Conservation (phyloP, 1,284 basidiomycete genomes). For the Fistulina hepatica region DNA sequence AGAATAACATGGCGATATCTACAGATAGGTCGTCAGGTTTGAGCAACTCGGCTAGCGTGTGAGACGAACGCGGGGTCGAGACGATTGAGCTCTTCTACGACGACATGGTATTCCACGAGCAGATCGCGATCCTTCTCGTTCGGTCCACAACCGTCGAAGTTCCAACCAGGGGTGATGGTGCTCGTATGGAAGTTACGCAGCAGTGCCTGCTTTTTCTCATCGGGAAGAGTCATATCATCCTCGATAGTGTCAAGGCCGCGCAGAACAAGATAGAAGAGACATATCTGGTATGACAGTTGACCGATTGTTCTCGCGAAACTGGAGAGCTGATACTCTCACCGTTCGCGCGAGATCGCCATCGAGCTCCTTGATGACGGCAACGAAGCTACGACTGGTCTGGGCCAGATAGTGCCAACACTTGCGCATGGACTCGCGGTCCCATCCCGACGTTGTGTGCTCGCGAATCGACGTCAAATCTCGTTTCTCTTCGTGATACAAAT, state of each 20-base stretch:
- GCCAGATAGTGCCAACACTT: constrained; percentile 90
- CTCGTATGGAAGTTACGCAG: constrained; percentile 79
- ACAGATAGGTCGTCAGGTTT: constrained; percentile 5
- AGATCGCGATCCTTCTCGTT: constrained; percentile 87
- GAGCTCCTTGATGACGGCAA: constrained; percentile 92
- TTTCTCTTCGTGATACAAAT: constrained; percentile 66
- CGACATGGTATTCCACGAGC: constrained; percentile 76
- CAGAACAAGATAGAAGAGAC: constrained; percentile 92
- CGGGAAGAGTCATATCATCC: constrained; percentile 95
- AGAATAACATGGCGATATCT: constrained; percentile 80
- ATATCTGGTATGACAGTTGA: constrained; percentile 48
- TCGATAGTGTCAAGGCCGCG: constrained; percentile 94
- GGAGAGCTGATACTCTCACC: constrained; percentile 39
- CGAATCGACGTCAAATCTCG: constrained; percentile 67
- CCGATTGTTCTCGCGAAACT: background rate
- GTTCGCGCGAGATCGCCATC: constrained; percentile 91
- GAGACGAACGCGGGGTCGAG: constrained; percentile 51
- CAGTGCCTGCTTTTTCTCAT: constrained; percentile 78
- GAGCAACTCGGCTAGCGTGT: background rate
- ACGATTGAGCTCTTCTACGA: constrained; percentile 74
- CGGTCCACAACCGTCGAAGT: constrained; percentile 73
- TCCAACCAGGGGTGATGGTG: constrained; percentile 82
- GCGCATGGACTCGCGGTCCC: constrained; percentile 78
- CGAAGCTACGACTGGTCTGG: constrained; percentile 81
- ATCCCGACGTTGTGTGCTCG: constrained; percentile 69